These are phyloP conservation scores for Fusarium armeniacum DNA, from an alignment of 2,329 filamentous ascomycete species.

Conservation along the genomic window DNA sequence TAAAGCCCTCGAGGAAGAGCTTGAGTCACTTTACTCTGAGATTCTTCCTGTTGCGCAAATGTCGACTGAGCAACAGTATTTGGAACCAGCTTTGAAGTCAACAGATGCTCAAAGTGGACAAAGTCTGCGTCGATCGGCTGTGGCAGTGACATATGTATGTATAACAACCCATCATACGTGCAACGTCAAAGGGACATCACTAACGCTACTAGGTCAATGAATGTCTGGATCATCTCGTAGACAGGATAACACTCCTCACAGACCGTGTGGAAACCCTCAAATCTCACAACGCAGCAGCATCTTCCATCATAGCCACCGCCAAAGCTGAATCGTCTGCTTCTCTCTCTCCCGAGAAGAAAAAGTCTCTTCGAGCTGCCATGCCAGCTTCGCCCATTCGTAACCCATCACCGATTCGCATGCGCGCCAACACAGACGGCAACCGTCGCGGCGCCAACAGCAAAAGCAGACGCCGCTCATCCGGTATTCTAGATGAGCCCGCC, in stretches of 20 bases:
- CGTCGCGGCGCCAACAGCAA: conserved; percentile 33
- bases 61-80: conserved; percentile 76
- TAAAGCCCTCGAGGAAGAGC: conserved; percentile 70
- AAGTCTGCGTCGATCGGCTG: conserved; percentile 60
- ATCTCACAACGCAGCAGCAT: conserved; percentile 60
- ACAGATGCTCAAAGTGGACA: conserved; percentile 61
- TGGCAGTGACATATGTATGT: conserved; percentile 68
- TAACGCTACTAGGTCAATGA: conserved; percentile 61
- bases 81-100: conserved; percentile 69
- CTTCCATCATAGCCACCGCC: conserved; percentile 59
- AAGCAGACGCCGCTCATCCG: conserved; percentile 55
- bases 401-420: conserved; percentile 55
- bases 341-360: conserved; percentile 43
- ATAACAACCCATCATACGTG: conserved; percentile 40
- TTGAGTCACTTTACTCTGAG: conserved; percentile 78
- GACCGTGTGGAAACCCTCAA: conserved; percentile 60
- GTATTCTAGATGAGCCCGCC: conserved; percentile 56
- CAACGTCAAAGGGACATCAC: background rate
- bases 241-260: conserved; percentile 60
- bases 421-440: conserved; percentile 47
- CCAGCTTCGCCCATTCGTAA: conserved; percentile 56
- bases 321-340: conserved; percentile 59
- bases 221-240: conserved; percentile 66
- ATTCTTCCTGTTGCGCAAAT: conserved; percentile 79
- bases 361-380: conserved; percentile 41